Base-by-base conservation (phyloP, 305 asterid species). In the Fraxinus dipetala region DNA sequence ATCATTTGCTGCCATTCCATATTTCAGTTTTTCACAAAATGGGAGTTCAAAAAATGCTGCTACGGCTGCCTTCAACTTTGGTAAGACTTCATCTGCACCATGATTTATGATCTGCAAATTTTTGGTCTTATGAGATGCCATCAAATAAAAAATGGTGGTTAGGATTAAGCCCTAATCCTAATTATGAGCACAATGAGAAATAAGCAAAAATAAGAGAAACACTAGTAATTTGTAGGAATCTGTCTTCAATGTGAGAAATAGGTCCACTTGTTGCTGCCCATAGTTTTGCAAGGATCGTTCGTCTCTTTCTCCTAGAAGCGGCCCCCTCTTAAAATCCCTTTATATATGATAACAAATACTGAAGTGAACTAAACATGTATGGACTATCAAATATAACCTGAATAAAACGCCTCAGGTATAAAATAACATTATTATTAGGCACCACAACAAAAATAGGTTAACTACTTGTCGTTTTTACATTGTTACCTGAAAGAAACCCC, bases 401-500 rank as follows among this genome's bases (percentile, higher is more conserved):
- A 45, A 45, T 45, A 45, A 45, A 45, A 45, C 0, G 54, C n/a
- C 54, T 13, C 51, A 13, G n/a, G 54, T 5, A 45, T 45, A 45
- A 45, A 11, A 2, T 45, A 45, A 45, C n/a, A 45, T 45, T 45
- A 11, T 45, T 13, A 45, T 45, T 45, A 45, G n/a, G n/a, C 54
- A 2, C 54, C 54, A 13, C 54, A 45, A 45, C 54, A 45, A 45
- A 45, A 45, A 45, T 11, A 45, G 4, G 54, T 45, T 11, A 45
- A 11, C 54, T 13, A 45, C 54, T 2, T 0, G 54, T 45, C 5
- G 0, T 45, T 45, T 45, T 45, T 45, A 5, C 54, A 11, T 45
- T 45, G n/a, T 63, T 86, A 90, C 91, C 89, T 84, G 93, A 79
- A 90, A 90, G 85, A 90, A 90, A 20, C 93, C 91, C 93, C 92